A percentile compares a stretch with the other conserved stretches of the same genome.
Evolutionary conservation across 208 protist genomes (phyloP).

Genomic region (Leishmania turanica): DNA sequence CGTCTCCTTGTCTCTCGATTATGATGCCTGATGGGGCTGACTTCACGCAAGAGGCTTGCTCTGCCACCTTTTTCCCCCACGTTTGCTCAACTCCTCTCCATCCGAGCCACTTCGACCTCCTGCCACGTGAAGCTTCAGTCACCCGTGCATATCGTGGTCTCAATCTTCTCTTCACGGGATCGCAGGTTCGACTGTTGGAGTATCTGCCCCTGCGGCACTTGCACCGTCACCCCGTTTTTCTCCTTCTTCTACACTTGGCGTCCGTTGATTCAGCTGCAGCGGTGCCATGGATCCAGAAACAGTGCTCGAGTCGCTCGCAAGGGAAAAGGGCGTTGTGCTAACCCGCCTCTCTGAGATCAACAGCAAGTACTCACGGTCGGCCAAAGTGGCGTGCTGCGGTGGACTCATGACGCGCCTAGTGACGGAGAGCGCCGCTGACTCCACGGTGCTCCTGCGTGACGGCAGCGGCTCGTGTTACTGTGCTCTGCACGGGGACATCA

Average conservation of each 20-base stretch:
- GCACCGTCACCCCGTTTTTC: not conserved
- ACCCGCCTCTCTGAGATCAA: slow-evolving; percentile 51
- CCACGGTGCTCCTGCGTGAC: slow-evolving; percentile 76
- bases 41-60: not conserved
- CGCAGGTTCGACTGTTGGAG: not conserved
- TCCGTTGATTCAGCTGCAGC: not conserved
- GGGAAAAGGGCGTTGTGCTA: slow-evolving; percentile 42
- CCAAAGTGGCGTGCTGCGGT: slow-evolving; percentile 80
- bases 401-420: slow-evolving; percentile 70
- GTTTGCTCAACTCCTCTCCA: not conserved
- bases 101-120: not conserved
- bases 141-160: not conserved
- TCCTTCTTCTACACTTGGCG: not conserved
- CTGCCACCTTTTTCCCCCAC: not conserved
- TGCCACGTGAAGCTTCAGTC: not conserved
- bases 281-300: slow-evolving; percentile 65
- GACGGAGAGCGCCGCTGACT: slow-evolving; percentile 79
- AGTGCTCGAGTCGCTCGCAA: slow-evolving; percentile 59
- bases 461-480: slow-evolving; percentile 64
- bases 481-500: slow-evolving; percentile 78
- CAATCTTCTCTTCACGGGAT: not conserved
- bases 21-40: not conserved
- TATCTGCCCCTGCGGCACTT: not conserved
- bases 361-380: slow-evolving; percentile 34
- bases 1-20: not conserved